phyloP scores from a whole-genome alignment of 2,329 filamentous ascomycete genomes.

The Fusarium coffeatum region DNA sequence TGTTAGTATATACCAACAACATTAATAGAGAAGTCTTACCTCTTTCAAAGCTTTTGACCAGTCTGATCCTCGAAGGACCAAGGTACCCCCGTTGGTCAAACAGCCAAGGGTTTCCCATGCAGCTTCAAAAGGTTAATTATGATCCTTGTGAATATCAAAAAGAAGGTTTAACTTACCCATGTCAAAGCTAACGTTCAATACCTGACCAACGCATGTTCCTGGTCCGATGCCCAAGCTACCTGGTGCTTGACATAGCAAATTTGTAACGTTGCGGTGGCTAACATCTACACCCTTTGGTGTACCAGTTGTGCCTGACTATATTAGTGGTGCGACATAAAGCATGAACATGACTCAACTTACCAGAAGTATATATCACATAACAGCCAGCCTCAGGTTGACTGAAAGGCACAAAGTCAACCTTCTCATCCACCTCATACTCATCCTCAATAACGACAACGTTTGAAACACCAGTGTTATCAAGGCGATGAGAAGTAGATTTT shows the following conservation, averaged over 20 bases:
- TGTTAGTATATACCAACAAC: not conserved
- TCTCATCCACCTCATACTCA: not conserved
- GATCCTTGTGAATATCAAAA: not conserved
- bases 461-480: constrained; percentile 30
- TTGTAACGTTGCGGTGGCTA: constrained; percentile 66
- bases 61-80: constrained; percentile 62
- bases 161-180: constrained; percentile 61
- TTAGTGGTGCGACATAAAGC: not conserved
- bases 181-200: constrained; percentile 69
- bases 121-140: constrained; percentile 50
- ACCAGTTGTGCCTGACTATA: constrained; percentile 61
- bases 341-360: constrained; percentile 40
- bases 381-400: constrained; percentile 50
- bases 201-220: constrained; percentile 64
- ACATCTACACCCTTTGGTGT: constrained; percentile 70
- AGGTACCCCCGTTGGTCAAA: constrained; percentile 66
- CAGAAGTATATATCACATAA: constrained; percentile 68
- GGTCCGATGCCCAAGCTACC: constrained; percentile 61
- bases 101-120: constrained; percentile 69
- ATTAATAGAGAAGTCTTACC: constrained; percentile 43
- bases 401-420: not conserved
- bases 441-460: constrained; percentile 49
- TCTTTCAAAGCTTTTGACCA: constrained; percentile 61
- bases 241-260: constrained; percentile 62
- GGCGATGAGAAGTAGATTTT: constrained; percentile 48